A percentile compares a stretch with the other conserved stretches of the same genome.
These are phyloP conservation scores for Lasiosphaeria miniovina DNA, from an alignment of 495 filamentous ascomycete species.

Conservation along the genomic window DNA sequence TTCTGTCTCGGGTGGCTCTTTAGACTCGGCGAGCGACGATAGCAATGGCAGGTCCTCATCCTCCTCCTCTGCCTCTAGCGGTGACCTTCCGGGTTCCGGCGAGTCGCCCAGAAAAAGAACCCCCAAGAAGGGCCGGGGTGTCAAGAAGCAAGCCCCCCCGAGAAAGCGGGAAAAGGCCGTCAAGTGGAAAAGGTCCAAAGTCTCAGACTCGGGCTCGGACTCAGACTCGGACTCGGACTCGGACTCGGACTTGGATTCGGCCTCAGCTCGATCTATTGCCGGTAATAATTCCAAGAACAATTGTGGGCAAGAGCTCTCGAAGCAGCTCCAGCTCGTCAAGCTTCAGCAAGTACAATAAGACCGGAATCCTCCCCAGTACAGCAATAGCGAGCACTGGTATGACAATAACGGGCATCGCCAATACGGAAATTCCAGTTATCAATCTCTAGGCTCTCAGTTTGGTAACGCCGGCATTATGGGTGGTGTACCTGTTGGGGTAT, in stretches of 20 bases:
- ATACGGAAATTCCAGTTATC: conserved; percentile 8
- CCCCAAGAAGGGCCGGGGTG: conserved; percentile 39
- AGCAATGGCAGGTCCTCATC: conserved; percentile 29
- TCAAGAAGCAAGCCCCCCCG: conserved; percentile 37
- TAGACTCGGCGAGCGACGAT: conserved; percentile 30
- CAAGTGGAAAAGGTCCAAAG: conserved; percentile 19
- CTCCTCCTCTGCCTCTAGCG: conserved; percentile 28
- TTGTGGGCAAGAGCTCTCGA: conserved; percentile 20
- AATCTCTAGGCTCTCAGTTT: conserved; percentile 3
- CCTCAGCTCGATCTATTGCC: conserved; percentile 3
- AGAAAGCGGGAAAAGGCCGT: conserved; percentile 26
- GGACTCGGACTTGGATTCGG: conserved; percentile 25
- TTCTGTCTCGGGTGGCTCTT: conserved; percentile 28
- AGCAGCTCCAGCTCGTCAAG: conserved; percentile 30
- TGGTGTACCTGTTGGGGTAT: conserved; percentile 11
- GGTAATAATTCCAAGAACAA: conserved; percentile 21
- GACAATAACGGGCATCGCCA: conserved; percentile 8
- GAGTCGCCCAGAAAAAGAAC: neutral
- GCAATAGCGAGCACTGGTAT: conserved; percentile 5
- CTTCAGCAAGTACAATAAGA: conserved; percentile 27
- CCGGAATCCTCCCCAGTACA: conserved; percentile 24
- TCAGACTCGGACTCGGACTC: conserved; percentile 27
- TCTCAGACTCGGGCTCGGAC: conserved; percentile 38
- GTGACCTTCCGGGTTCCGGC: conserved; percentile 30
- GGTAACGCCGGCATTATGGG: neutral